phyloP scores from a whole-genome alignment of 2,329 filamentous ascomycete genomes.

The Aphanoascus verrucosus region DNA sequence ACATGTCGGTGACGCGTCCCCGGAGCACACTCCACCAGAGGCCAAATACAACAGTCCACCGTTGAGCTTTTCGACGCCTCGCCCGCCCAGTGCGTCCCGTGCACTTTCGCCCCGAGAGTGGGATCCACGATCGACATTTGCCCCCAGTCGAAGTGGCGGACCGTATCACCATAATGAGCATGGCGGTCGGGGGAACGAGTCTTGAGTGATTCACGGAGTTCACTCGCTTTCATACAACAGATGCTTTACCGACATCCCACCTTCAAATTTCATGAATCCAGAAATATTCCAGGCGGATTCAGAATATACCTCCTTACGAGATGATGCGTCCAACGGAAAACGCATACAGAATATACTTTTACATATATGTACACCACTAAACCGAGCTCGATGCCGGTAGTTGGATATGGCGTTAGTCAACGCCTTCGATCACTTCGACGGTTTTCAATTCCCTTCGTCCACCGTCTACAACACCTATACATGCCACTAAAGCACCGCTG shows the following conservation, averaged over 20 bases:
- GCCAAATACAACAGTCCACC: constrained; percentile 39
- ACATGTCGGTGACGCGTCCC: constrained; percentile 15
- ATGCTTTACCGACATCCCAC: neutral
- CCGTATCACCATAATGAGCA: neutral
- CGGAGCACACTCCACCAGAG: constrained; percentile 34
- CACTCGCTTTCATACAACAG: neutral
- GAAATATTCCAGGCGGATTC: neutral
- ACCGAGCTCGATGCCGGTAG: constrained; percentile 2
- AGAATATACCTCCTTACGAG: neutral
- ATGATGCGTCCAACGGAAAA: neutral
- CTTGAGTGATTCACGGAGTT: neutral
- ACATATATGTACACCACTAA: neutral
- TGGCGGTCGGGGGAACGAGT: neutral
- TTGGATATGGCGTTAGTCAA: neutral
- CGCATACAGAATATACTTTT: neutral
- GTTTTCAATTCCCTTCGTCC: neutral
- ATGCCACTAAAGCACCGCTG: neutral
- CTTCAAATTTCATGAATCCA: neutral
- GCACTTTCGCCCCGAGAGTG: constrained; percentile 22
- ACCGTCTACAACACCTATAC: neutral
- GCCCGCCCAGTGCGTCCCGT: constrained; percentile 29
- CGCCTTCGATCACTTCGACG: neutral
- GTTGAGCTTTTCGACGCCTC: constrained; percentile 40
- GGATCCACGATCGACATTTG: constrained; percentile 31
- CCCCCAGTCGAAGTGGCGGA: constrained; percentile 14